Base-by-base conservation (phyloP, 2,329 filamentous ascomycete species). In the Erysiphe pulchra region DNA sequence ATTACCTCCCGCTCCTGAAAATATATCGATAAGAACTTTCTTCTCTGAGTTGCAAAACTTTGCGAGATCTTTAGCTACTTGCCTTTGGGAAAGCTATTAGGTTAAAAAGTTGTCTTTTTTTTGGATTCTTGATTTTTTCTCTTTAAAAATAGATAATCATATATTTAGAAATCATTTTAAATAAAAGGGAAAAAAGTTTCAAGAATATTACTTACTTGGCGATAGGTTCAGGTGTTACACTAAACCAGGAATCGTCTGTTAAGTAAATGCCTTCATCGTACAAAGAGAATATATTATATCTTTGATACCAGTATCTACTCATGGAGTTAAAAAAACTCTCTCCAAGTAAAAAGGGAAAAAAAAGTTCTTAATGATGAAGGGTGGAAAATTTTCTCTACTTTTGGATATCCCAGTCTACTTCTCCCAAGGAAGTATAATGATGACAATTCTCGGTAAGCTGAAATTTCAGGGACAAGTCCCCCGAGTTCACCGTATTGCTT, bases 161-260 rank as follows among this genome's bases (percentile, higher is more conserved):
- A 28, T 28, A 28, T 28, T 28, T 9, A 28, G 24, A 9, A 28
- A 28, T 8, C 8, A 28, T 28, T 28, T 28, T 7, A 28, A 28
- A 1, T 8, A 9, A 8, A 78, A 50, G 18, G 45, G 45, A 50
- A 42, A 47, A 45, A 24, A 16, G 24, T 28, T 6, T 8, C 16
- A 38, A 14, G 30, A 34, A 33, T 30, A 32, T 43, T 38, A 63
- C 68, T 55, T 65, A 90, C 82, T 70, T 75, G 49, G 90, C 90
- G 28, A 98, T 74, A 4, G 82, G 80, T 60, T 98, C 87, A 13
- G 90, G 86, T 0, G 92, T 98, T 8, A 95, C 86, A 46, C 86
- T 90, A 59, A 90, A 98, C 90, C 90, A 98, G 46, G 85, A 80
- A 62, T 87, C 79, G 59, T 92, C 77, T 0, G 92, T 98, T 68